phyloP scores from a whole-genome alignment of 768 basidiomycete genomes.

The Hygrocybe punicea region DNA sequence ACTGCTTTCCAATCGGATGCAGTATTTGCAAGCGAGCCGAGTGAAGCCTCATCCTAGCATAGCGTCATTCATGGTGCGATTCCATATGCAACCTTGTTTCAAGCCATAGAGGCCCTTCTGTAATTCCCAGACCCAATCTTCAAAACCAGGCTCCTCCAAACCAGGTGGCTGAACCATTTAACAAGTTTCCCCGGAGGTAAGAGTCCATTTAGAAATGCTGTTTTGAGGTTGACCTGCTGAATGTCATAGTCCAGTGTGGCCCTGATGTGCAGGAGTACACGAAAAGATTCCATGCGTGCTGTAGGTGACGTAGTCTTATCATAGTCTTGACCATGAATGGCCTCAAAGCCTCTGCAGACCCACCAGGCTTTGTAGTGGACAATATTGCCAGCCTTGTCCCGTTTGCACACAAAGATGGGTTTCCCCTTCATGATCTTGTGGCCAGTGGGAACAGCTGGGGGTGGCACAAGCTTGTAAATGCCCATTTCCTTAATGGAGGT shows the following conservation, averaged over 20 bases:
- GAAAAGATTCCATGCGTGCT: constrained; percentile 38
- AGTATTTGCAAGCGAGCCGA: constrained; percentile 27
- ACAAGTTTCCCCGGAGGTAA: constrained; percentile 26
- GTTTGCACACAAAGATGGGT: constrained; percentile 30
- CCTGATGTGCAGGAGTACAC: constrained; percentile 35
- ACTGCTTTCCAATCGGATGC: constrained; percentile 24
- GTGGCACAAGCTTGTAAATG: constrained; percentile 27
- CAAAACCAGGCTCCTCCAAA: neutral
- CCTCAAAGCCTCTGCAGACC: constrained; percentile 41
- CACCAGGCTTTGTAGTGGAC: constrained; percentile 35
- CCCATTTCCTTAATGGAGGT: constrained; percentile 24
- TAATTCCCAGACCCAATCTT: too few species aligned
- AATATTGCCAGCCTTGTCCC: constrained; percentile 27
- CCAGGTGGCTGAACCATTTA: constrained; percentile 39
- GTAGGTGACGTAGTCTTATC: constrained; percentile 36
- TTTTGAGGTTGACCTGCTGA: constrained; percentile 40
- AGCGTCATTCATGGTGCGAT: constrained; percentile 28
- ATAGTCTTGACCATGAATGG: too few species aligned
- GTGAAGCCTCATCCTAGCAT: constrained; percentile 35
- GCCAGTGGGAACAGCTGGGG: constrained; percentile 11
- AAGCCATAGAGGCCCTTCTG: too few species aligned
- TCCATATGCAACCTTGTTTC: constrained; percentile 22
- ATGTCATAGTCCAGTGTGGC: constrained; percentile 34
- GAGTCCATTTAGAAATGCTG: constrained; percentile 37
- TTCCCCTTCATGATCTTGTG: constrained; percentile 32